Evolutionary conservation across 805 yeast species (phyloP), one percentile per base, ranked within the genome.

Genomic region (Candida sithepensis): DNA sequence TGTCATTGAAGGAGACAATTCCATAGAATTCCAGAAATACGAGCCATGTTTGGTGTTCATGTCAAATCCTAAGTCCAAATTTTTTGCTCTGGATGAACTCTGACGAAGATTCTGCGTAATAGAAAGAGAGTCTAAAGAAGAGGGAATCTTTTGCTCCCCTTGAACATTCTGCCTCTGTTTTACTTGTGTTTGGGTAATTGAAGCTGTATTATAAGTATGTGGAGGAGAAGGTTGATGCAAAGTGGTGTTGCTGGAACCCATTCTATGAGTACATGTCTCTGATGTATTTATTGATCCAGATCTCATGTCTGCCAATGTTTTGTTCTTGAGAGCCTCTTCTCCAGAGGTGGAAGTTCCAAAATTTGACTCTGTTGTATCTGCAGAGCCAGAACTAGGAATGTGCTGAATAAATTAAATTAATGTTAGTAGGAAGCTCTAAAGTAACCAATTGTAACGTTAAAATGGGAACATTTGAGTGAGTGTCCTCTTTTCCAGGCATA

Each of bases 351-450:
- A 52, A 14, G 58, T 55, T 3, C 55, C 55, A 46, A 52, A 52
- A 42, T 55, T 55, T 10, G 58, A 55, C 41, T 52, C 55, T 2
- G 55, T 49, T 13, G 58, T 55, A 33, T 55, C 58, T 39, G 53
- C 53, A 23, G 58, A 52, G 20, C 52, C 58, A 8, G 58, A 44
- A 19, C 49, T 48, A 14, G 49, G 48, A 9, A 50, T 39, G 26
- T 53, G 45, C 55, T 52, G 38, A 9, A 30, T n/a, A 9, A 33
- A 21, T 20, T 7, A 7, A 7, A 37, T 19, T 37, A 3, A 4
- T 37, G 40, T 37, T 37, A 37, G 40, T n/a, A n/a, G n/a, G n/a
- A n/a, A n/a, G n/a, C n/a, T n/a, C n/a, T n/a, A n/a, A n/a, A n/a
- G n/a, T 37, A 37, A 5, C 13, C 23, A 21, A 20, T 13, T 10